Evolutionary conservation across 169 alveolate species (phyloP), one percentile per base, ranked within the genome.

Genomic region (Plasmodium coatneyi): DNA sequence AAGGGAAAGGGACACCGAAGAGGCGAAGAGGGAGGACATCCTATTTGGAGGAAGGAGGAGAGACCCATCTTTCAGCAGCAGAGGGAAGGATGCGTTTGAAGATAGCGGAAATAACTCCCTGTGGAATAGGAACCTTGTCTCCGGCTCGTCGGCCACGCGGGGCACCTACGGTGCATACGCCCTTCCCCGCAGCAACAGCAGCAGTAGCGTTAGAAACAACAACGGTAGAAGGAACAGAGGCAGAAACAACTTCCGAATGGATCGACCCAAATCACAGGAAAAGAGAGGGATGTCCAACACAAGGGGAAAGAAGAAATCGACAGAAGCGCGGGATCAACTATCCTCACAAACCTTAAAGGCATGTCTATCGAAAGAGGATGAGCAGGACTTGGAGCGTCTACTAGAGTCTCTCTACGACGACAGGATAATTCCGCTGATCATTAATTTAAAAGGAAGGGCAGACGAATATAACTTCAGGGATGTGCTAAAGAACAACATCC

Each of bases 371-470:
- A 92, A 95, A 36, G 92, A 92, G 25, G 97, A 96, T 54, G 90
- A 92, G 60, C 79, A 83, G 30, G 81, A 74, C 71, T 79, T 96
- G 80, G 95, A 92, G 83, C 82, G 76, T 70, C 76, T 95, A 39
- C 82, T 96, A 39, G 82, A 92, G 19, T 96, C 97, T 5, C 94
- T 96, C 32, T 96, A 96, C 92, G 93, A 86, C 36, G 97, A 96
- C 92, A 95, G 96, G 36, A 96, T 96, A 28, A 92, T 95, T 66
- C 97, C 97, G 22, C 83, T 93, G 22, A 71, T 94, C 70, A 84
- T 96, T 93, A 96, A 96, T 84, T 92, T 95, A 19, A 95, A 96
- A 49, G 96, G 97, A 12, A 84, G 97, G 39, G 96, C 96, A 84
- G 95, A 95, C 5, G 97, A 96, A 74, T 92, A 81, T 86, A 86